Evolutionary conservation across 139 green algal species (phyloP), one percentile per base, ranked within the genome.

Genomic region (Chlorella sp.): DNA sequence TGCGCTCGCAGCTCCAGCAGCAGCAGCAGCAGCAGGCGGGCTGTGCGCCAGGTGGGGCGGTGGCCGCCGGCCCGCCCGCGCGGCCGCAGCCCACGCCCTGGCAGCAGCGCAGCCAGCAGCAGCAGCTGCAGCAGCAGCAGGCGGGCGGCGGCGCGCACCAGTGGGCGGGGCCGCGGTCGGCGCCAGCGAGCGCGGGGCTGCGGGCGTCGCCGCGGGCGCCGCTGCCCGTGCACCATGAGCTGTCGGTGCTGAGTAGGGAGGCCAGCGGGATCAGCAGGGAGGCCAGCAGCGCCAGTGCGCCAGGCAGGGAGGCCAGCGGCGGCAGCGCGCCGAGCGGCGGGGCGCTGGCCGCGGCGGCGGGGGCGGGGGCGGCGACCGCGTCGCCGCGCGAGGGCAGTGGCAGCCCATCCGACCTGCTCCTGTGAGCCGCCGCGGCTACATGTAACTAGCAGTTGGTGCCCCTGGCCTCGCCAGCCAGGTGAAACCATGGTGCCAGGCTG

Each of bases 171-270:
- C 45, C 11, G 45, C 45, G 14, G 45, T 11, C 45, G 45, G 45
- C 45, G 45, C 38, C 40, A 21, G 40, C 12, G 14, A 43, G 43
- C 17, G 35, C 66, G 7, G 53, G 53, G 3, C 35, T 48, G 35
- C 67, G 50, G 48, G 23, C 67, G 1, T 74, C 48, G 67, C 50
- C 27, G 38, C 35, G 8, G 7, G 59, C 59, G 14, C 35, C 35
- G 2, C 11, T 66, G n/a, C 55, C 27, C 12, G 36, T 63, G 27
- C n/a, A 14, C 55, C n/a, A 27, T 63, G 67, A 74, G 67, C 67
- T 55, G 65, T 46, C 46, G 42, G 29, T 74, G 35, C 67, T 74
- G 31, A 74, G 67, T 50, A 41, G 67, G 33, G 66, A 60, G 35
- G 25, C 43, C 45, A 60, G 45, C 64, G 56, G 36, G 27, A 40